Percentiles rank a stretch among this genome's conserved stretches.
These are phyloP conservation scores for Trebouxia sp. DNA, from an alignment of 139 green algal species.

Conservation along the genomic window DNA sequence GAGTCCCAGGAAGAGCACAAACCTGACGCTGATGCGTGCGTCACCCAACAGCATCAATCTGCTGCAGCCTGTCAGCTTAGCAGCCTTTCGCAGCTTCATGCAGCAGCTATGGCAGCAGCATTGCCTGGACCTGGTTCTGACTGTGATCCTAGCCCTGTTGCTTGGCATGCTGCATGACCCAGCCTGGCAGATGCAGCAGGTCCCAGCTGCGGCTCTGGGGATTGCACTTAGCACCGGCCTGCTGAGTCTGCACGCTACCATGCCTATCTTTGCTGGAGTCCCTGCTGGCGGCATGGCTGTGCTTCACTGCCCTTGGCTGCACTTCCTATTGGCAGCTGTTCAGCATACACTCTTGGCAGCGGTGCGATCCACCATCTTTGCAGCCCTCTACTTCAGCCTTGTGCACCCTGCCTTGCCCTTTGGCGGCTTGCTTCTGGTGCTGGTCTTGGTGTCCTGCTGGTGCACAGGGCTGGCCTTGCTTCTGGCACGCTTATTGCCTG, in stretches of 20 bases:
- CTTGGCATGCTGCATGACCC: slow-evolving; percentile 16
- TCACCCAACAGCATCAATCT: neutral
- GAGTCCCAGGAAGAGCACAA: neutral
- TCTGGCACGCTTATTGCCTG: neutral
- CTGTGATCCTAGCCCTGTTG: neutral
- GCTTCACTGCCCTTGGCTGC: neutral
- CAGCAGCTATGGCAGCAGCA: neutral
- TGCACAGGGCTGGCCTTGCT: neutral
- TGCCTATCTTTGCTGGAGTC: slow-evolving; percentile 1
- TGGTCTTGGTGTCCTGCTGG: neutral
- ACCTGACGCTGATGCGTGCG: neutral
- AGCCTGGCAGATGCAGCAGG: neutral
- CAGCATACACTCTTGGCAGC: neutral
- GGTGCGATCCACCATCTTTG: neutral
- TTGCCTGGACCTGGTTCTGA: slow-evolving; percentile 4
- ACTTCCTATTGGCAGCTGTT: neutral
- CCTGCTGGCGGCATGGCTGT: neutral
- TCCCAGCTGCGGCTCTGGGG: slow-evolving; percentile 1
- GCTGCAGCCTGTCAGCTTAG: neutral
- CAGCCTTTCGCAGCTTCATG: neutral
- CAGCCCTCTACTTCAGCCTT: slow-evolving; percentile 6
- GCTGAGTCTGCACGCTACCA: neutral
- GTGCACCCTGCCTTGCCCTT: neutral
- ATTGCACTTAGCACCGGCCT: neutral
- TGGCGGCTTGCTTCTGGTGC: neutral